Evolutionary conservation across 139 green algal genomes (phyloP).

Genomic region (Coccomyxa sp.): DNA sequence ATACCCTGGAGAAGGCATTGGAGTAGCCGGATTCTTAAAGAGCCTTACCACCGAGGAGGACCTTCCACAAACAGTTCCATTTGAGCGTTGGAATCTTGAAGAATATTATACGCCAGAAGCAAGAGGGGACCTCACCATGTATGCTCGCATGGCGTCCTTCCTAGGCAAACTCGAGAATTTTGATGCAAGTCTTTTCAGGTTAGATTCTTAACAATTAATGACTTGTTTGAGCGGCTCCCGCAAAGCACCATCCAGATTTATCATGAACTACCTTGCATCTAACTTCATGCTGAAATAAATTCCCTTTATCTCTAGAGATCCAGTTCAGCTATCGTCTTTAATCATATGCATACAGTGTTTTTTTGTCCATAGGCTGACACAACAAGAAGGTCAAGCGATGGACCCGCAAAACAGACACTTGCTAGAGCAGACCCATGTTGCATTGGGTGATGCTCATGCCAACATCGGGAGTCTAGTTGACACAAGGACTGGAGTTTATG

Average conservation of each 20-base stretch:
- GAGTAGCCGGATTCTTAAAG: constrained; percentile 2
- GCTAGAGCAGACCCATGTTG: constrained; percentile 24
- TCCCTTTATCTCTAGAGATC: no score
- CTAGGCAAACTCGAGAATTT: constrained; percentile 47
- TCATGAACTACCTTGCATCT: no score
- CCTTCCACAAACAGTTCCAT: constrained; percentile 18
- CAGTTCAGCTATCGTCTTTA: no score
- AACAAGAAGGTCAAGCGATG: constrained; percentile 25
- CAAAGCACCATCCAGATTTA: no score
- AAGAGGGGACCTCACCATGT: constrained; percentile 11
- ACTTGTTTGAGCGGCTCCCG: no score
- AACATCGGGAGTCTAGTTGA: constrained; percentile 19
- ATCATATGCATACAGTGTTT: no score
- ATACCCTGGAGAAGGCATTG: background rate
- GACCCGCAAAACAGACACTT: constrained; percentile 36
- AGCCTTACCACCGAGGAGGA: background rate
- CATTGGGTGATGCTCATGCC: constrained; percentile 1
- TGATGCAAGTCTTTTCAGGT: constrained; percentile 41
- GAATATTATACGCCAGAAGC: constrained; percentile 23
- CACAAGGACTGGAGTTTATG: constrained; percentile 32
- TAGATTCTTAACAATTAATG: no score
- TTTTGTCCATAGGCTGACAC: constrained; percentile 41
- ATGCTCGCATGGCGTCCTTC: constrained; percentile 53
- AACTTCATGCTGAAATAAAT: no score
- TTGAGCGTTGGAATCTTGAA: constrained; percentile 52